Evolutionary conservation across 148 eudicot genomes (phyloP).

Genomic region (Beta vulgaris): DNA sequence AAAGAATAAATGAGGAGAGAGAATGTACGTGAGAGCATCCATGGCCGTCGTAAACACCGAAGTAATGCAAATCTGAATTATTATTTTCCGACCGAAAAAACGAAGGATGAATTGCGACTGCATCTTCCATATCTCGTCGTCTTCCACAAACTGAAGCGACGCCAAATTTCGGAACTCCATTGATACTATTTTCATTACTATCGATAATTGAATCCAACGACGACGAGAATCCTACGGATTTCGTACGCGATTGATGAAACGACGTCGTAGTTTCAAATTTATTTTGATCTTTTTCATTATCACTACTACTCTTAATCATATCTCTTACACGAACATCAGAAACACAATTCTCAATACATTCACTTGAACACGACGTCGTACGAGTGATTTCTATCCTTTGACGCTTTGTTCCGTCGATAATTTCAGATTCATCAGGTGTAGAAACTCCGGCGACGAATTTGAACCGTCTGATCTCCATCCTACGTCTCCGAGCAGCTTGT

Average conservation of each 20-base stretch:
- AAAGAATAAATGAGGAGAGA: neutral
- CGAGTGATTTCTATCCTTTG: constrained; percentile 27
- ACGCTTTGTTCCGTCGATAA: constrained; percentile 37
- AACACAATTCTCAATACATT: constrained; percentile 25
- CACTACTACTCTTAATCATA: neutral
- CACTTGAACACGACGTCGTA: constrained; percentile 18
- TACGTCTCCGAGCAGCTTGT: constrained; percentile 42
- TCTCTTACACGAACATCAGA: neutral
- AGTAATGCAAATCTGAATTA: constrained; percentile 44
- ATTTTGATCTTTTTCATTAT: neutral
- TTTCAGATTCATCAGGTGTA: constrained; percentile 2
- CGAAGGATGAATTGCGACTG: constrained; percentile 63
- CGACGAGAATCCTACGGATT: no score
- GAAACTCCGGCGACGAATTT: constrained; percentile 31
- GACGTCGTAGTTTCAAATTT: neutral
- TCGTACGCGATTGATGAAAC: constrained; percentile 6
- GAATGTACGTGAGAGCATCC: constrained; percentile 75
- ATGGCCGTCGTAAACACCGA: constrained; percentile 80
- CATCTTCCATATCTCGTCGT: constrained; percentile 78
- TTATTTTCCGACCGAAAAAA: constrained; percentile 25
- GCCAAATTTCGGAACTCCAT: constrained; percentile 66
- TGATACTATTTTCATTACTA: no score
- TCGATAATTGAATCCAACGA: no score
- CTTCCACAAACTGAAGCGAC: constrained; percentile 67
- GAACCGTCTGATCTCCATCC: constrained; percentile 55